phyloP scores from a whole-genome alignment of 208 protist genomes.

The Phytomonas francai region DNA sequence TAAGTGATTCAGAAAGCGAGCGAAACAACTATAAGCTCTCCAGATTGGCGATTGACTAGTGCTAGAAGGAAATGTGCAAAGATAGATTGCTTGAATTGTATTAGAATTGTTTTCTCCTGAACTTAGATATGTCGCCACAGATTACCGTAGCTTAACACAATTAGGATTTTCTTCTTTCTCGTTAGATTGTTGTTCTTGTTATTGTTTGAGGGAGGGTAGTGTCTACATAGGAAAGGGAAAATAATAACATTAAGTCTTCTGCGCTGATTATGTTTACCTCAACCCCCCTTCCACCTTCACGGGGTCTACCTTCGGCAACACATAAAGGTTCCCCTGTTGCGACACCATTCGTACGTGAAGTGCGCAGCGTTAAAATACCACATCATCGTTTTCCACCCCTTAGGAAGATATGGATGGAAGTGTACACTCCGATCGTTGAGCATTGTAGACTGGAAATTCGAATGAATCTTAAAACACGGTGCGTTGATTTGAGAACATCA shows the following conservation, averaged over 20 bases:
- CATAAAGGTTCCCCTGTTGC: not conserved
- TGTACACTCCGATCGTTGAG: conserved; percentile 98
- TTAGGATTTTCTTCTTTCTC: conserved; percentile 7
- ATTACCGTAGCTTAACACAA: not conserved
- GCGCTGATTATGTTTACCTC: not conserved
- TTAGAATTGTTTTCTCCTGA: not conserved
- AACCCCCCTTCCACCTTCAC: not conserved
- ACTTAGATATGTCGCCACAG: not conserved
- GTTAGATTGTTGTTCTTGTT: conserved; percentile 13
- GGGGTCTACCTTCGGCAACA: not conserved
- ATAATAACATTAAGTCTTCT: conserved; percentile 8
- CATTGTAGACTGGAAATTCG: conserved; percentile 98
- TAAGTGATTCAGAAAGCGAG: conserved; percentile 73
- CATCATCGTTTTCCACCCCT: conserved; percentile 96
- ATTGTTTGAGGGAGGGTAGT: not conserved
- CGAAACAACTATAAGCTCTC: conserved; percentile 63
- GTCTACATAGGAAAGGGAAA: conserved; percentile 7
- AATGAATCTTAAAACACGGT: conserved; percentile 95
- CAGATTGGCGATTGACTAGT: conserved; percentile 54
- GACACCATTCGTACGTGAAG: conserved; percentile 38
- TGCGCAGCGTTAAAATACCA: conserved; percentile 89
- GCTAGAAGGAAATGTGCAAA: conserved; percentile 1
- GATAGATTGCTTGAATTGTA: conserved; percentile 2
- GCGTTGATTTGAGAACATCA: conserved; percentile 93
- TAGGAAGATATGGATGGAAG: conserved; percentile 97